A percentile compares a stretch with the other conserved stretches of the same genome.
These are phyloP conservation scores for Anacardium occidentale DNA, from an alignment of 345 rosid genomes.

Conservation along the genomic window DNA sequence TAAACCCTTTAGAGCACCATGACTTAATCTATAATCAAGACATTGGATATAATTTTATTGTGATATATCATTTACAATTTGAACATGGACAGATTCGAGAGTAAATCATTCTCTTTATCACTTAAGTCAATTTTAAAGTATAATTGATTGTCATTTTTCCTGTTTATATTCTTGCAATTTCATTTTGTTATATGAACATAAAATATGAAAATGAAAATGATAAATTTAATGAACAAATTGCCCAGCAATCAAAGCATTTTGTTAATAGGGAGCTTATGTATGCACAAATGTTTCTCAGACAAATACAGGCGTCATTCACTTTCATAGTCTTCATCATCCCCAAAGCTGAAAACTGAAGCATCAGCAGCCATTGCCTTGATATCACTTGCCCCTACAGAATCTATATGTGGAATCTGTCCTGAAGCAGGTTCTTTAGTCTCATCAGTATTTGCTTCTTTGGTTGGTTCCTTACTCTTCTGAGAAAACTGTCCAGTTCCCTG, in stretches of 20 bases:
- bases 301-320: slow-evolving; percentile 45
- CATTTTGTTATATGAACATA: background rate
- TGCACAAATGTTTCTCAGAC: slow-evolving; percentile 11
- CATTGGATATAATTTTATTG: too few species aligned
- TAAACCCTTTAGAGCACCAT: too few species aligned
- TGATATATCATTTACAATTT: too few species aligned
- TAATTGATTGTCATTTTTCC: too few species aligned
- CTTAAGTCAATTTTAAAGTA: too few species aligned
- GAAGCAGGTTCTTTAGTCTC: slow-evolving; percentile 30
- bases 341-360: slow-evolving; percentile 82
- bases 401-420: slow-evolving; percentile 13
- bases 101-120: too few species aligned
- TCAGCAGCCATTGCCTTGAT: slow-evolving; percentile 88
- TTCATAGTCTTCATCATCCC: slow-evolving; percentile 81
- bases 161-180: background rate
- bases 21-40: too few species aligned
- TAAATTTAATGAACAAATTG: background rate
- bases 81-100: too few species aligned
- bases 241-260: background rate
- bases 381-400: slow-evolving; percentile 43
- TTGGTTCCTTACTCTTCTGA: slow-evolving; percentile 10
- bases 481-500: slow-evolving; percentile 30
- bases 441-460: slow-evolving; percentile 23
- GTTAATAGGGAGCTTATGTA: background rate
- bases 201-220: background rate